A percentile compares a stretch with the other conserved stretches of the same genome.
Conservation (phyloP, 441 rosid species). For the Gossypium gossypioides region DNA sequence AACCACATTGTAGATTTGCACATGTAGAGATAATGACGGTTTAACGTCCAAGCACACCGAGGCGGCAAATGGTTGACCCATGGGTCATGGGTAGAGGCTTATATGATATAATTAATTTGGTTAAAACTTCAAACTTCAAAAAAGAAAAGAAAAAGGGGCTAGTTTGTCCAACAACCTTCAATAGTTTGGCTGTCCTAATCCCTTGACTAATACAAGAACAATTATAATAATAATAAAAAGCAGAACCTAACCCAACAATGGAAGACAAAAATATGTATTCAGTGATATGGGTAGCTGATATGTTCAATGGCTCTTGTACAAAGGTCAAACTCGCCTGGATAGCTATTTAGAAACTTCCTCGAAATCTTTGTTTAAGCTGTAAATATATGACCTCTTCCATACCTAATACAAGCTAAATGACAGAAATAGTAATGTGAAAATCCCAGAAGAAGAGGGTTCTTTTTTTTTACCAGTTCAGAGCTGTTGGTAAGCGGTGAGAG, state of each 20-base stretch:
- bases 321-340: constrained; percentile 20
- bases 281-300: not conserved
- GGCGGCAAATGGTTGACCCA: constrained; percentile 5
- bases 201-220: not conserved
- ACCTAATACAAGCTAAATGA: constrained; percentile 25
- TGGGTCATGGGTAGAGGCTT: not conserved
- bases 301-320: constrained; percentile 7
- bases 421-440: not conserved
- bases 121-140: not conserved
- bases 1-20: constrained; percentile 11
- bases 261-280: not conserved
- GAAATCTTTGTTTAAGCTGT: not conserved
- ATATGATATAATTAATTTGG: not conserved
- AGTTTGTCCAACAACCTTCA: constrained; percentile 28
- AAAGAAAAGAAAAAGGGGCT: too few species aligned
- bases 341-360: constrained; percentile 17
- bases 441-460: not conserved
- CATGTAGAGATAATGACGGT: constrained; percentile 8
- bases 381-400: constrained; percentile 18
- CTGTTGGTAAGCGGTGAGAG: not conserved
- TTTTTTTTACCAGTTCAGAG: not conserved
- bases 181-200: constrained; percentile 17
- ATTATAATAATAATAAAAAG: not conserved
- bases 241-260: constrained; percentile 22
- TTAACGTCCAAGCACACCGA: not conserved